Base-by-base conservation (phyloP, 1,139 yeast species). In the Blastobotrys arbuscula region DNA sequence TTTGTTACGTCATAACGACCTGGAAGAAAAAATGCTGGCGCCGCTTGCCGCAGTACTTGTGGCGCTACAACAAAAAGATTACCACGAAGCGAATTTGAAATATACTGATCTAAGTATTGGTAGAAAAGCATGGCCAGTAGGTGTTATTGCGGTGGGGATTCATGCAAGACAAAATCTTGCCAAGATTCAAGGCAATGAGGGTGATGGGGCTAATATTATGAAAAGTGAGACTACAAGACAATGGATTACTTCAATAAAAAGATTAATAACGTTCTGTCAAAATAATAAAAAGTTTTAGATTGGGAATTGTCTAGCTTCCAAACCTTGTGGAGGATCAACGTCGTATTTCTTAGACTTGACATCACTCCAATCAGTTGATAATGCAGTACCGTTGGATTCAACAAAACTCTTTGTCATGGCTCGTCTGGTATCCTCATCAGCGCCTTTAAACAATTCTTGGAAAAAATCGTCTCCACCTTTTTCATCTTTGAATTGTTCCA, bases 341-440 rank as follows among this genome's bases (percentile, higher is more conserved):
- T 84, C 88, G 49, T 84, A 86, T 33, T 68, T 74, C 55, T 79
- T 81, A 46, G 75, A 72, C 44, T 78, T 74, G 2, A 95, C 97
- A 53, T 88, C 96, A n/a, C 71, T 77, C 99, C 99, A 94, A 63
- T 87, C 85, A 6, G 98, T 94, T 45, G 95, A 87, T 53, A 94
- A 72, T 1, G 95, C 81, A 0, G 98, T 94, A 18, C 99, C 99
- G 56, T 86, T 85, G 58, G 96, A 86, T 67, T 94, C 97, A n/a
- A 80, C 74, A 61, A 79, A 92, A 47, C 96, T 87, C 69, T 94
- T 94, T 94, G 88, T 85, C 97, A 94, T 94, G 1, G 99, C 99
- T 50, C 95, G 75, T 57, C 74, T 75, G 0, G 96, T 84, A 60
- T 92, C 96, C 10, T 85, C 95, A 62, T 89, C 96, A 0, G 95